These are phyloP conservation scores for Scedosporium minutisporum DNA, from an alignment of 2,329 filamentous ascomycete species.

Conservation along the genomic window DNA sequence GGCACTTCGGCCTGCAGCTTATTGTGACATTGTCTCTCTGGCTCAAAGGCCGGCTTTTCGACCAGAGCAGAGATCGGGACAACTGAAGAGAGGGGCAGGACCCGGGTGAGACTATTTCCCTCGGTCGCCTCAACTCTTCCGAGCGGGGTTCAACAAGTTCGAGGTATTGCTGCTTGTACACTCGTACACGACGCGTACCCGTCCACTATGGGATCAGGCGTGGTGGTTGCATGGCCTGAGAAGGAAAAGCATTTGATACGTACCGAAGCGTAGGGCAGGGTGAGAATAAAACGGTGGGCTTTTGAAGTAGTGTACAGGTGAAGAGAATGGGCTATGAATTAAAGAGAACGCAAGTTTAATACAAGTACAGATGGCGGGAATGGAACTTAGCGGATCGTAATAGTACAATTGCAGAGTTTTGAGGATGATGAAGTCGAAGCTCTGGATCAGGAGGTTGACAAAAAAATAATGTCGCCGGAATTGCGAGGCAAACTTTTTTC, in stretches of 20 bases:
- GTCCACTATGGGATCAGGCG: background rate
- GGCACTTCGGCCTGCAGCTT: background rate
- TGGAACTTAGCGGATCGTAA: background rate
- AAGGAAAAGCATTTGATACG: background rate
- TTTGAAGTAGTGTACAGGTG: background rate
- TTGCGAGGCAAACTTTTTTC: background rate
- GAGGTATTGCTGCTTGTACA: constrained; percentile 1
- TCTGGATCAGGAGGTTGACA: background rate
- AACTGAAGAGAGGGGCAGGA: background rate
- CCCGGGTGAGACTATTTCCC: background rate
- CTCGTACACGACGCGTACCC: background rate
- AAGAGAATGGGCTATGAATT: background rate
- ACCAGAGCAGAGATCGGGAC: background rate
- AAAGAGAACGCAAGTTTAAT: background rate
- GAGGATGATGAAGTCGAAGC: background rate
- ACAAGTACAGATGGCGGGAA: constrained; percentile 1
- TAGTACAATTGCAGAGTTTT: background rate
- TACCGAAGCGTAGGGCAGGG: background rate
- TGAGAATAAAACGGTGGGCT: background rate
- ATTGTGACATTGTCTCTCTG: background rate
- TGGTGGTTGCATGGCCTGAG: background rate
- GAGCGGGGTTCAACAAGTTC: background rate
- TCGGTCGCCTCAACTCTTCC: background rate
- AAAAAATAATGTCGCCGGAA: background rate
- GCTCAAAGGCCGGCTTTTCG: background rate